Evolutionary conservation across 805 yeast genomes (phyloP), one percentile per base, ranked within the genome.

Genomic region (Candida morakotiae): DNA sequence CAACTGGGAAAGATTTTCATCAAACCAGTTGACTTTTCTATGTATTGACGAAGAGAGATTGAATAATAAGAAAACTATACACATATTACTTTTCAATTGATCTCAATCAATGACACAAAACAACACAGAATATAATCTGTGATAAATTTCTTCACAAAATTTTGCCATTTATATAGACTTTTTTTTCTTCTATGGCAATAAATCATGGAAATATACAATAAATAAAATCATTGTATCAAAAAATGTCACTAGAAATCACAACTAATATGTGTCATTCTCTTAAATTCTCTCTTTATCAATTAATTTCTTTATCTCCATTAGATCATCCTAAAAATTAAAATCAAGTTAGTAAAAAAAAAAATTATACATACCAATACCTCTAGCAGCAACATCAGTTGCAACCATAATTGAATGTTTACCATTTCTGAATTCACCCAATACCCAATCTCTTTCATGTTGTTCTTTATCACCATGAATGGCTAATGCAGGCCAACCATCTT

Each of bases 381-480:
- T 86, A 50, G 98, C 96, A 46, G 98, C 98, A 64, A 93, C 98
- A 67, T 93, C 98, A 48, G 98, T 93, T 45, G 98, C 98, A 61
- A 89, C 96, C 97, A 93, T 88, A 57, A 93, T 83, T 48, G 96
- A 96, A 39, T 94, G 81, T 66, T 81, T 85, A 54, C 98, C 98
- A 43, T 78, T 59, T 77, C 84, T 86, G 75, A 93, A 93, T 69
- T 91, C 96, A 51, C 71, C 75, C 65, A 93, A 73, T 52, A 91
- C 98, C 98, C 98, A 93, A 71, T 93, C 98, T 77, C 98, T 89
- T 71, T 93, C 98, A 62, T 81, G 77, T 73, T 93, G 98, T 56
- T 83, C 87, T 67, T 93, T 93, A 69, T 93, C 98, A 73, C 98
- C 98, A 63, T 93, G 98, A 57, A 93, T 87, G 56, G 98, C 96